Evolutionary conservation across 495 filamentous ascomycete genomes (phyloP).

Genomic region (Podospora conica): DNA sequence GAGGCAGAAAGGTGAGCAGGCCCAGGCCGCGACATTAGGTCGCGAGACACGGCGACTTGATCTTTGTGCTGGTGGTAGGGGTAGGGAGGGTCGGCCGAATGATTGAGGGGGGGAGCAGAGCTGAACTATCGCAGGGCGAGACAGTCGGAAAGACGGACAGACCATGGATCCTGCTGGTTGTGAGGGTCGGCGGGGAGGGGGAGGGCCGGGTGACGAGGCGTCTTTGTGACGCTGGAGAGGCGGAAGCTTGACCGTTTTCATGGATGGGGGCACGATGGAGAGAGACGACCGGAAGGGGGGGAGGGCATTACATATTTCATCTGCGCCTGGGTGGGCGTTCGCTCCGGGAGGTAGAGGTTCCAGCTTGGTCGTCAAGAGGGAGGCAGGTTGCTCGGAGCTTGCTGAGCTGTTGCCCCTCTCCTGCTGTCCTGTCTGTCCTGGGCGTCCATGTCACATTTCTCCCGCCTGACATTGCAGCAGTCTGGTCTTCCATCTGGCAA

Average conservation of each 20-base stretch:
- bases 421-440: too few species aligned
- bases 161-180: not conserved
- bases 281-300: not conserved
- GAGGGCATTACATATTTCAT: not conserved
- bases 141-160: not conserved
- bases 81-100: not conserved
- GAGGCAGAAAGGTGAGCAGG: not conserved
- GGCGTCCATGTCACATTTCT: not conserved
- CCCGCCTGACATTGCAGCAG: not conserved
- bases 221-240: conserved; percentile 23
- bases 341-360: not conserved
- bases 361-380: not conserved
- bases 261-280: conserved; percentile 11
- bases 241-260: conserved; percentile 22
- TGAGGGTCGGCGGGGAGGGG: not conserved
- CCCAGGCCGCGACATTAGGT: conserved; percentile 14
- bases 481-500: not conserved
- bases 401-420: not conserved
- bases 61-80: not conserved
- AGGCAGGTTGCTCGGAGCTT: not conserved
- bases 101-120: not conserved
- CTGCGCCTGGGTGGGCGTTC: not conserved
- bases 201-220: conserved; percentile 8
- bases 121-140: not conserved
- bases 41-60: conserved; percentile 15